Evolutionary conservation across 768 basidiomycete species (phyloP), one percentile per base, ranked within the genome.

Genomic region (Russula vinacea): DNA sequence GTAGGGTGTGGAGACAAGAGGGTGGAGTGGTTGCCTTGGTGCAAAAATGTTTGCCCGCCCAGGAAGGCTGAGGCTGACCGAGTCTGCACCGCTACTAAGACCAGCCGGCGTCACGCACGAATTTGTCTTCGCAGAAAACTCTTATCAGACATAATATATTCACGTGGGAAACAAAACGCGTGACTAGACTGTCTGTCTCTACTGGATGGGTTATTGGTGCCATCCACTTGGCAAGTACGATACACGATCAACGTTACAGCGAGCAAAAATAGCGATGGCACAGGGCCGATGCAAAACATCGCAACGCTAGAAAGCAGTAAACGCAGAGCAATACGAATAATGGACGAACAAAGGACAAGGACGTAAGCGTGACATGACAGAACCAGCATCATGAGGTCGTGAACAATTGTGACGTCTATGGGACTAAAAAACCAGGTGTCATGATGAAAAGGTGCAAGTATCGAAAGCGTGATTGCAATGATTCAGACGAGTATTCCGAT

Each of bases 301-400:
- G 51, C 53, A 49, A 66, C 49, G 65, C 49, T 60, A 40, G 59
- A 66, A 65, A 67, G 64, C 67, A 66, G 64, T 59, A 64, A 65
- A 44, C 49, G 64, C 67, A 67, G 60, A 67, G 64, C 67, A 66
- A 57, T 66, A 66, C 59, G 64, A 60, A 65, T 61, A 65, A 65
- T 65, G 42, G 58, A 58, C 32, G 49, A 58, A 55, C 49, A 50
- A 47, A 59, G 49, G 58, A 60, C 58, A 47, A 59, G 49, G 58
- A 60, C 58, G 54, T 67, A 52, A 60, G 62, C 42, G 39, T 65
- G 54, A 65, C 63, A 60, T 67, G 66, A 65, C 60, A 65, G 58
- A 56, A 59, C 63, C 62, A 67, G 66, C 64, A 67, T 67, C 66
- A 65, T 67, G 66, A 52, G 56, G 58, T 63, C 65, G 65, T 65